phyloP scores from a whole-genome alignment of 2,329 filamentous ascomycete species.

The Penicillium olsonii region DNA sequence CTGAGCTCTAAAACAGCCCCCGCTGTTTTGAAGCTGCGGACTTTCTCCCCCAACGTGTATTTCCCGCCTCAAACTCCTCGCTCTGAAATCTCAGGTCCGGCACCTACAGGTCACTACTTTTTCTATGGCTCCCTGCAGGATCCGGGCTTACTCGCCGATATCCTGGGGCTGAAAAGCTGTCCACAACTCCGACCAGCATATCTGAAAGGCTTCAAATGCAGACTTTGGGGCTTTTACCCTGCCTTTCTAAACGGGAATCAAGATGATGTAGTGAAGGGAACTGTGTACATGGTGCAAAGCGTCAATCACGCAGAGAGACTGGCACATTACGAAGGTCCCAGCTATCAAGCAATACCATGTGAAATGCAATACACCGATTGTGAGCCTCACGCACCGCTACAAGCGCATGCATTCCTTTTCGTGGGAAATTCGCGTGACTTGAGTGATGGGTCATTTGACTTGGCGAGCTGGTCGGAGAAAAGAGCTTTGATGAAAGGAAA shows the following conservation, averaged over 20 bases:
- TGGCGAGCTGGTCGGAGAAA: not conserved
- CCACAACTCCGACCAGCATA: conserved; percentile 17
- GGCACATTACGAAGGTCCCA: conserved; percentile 17
- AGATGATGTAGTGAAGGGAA: conserved; percentile 13
- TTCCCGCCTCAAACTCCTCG: not conserved
- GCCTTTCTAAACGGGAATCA: conserved; percentile 14
- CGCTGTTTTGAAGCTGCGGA: conserved; percentile 6
- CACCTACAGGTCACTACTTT: conserved; percentile 28
- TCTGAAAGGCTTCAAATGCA: conserved; percentile 19
- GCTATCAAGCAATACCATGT: conserved; percentile 11
- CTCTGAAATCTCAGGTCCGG: not conserved
- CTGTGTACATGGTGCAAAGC: conserved; percentile 17
- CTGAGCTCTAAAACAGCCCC: conserved; percentile 6
- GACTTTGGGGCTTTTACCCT: conserved; percentile 25
- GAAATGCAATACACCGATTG: conserved; percentile 13
- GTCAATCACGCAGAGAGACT: conserved; percentile 13
- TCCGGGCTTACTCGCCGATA: conserved; percentile 20
- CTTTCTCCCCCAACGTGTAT: conserved; percentile 1
- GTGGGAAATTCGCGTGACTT: conserved; percentile 4
- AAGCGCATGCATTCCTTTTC: conserved; percentile 10
- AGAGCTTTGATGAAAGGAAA: not conserved
- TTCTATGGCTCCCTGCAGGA: conserved; percentile 37
- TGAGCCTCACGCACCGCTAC: not conserved
- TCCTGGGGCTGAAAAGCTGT: conserved; percentile 16
- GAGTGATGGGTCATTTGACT: conserved; percentile 5